Conservation (phyloP, 441 rosid genomes). For the Bruguiera hainesii region DNA sequence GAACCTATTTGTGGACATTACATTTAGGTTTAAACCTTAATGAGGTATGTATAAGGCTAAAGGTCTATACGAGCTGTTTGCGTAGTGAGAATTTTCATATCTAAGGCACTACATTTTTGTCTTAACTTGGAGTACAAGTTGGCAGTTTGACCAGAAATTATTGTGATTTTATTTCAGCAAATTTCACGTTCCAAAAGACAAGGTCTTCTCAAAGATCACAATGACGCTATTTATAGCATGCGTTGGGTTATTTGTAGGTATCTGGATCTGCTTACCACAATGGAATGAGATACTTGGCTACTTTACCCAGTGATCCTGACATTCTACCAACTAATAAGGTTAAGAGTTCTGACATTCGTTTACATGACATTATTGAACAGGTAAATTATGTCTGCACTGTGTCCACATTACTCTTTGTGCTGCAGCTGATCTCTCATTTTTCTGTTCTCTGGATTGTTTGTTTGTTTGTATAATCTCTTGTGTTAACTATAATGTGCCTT, state of each 20-base stretch:
- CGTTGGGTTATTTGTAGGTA: slow-evolving; percentile 36
- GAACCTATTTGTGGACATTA: no score
- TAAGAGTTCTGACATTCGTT: slow-evolving; percentile 41
- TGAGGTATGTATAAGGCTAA: no score
- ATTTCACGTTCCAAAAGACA: neutral
- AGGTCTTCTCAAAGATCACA: neutral
- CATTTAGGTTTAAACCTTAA: no score
- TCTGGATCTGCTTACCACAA: slow-evolving; percentile 35
- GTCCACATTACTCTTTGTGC: neutral
- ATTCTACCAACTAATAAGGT: slow-evolving; percentile 64
- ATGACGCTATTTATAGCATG: neutral
- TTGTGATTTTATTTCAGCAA: neutral
- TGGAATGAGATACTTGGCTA: slow-evolving; percentile 47
- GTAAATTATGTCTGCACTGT: slow-evolving; percentile 22
- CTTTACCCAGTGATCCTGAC: slow-evolving; percentile 65
- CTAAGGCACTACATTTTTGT: neutral
- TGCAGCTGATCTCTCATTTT: neutral
- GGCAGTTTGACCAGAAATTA: neutral
- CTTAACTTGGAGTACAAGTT: neutral
- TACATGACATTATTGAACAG: slow-evolving; percentile 73
- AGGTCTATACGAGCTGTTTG: neutral
- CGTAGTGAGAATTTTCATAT: neutral
- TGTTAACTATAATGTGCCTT: slow-evolving; percentile 10
- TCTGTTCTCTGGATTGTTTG: neutral
- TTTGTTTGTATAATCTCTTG: neutral